Base-by-base conservation (phyloP, 192 early-diverging fungal genomes). In the Gigaspora rosea region DNA sequence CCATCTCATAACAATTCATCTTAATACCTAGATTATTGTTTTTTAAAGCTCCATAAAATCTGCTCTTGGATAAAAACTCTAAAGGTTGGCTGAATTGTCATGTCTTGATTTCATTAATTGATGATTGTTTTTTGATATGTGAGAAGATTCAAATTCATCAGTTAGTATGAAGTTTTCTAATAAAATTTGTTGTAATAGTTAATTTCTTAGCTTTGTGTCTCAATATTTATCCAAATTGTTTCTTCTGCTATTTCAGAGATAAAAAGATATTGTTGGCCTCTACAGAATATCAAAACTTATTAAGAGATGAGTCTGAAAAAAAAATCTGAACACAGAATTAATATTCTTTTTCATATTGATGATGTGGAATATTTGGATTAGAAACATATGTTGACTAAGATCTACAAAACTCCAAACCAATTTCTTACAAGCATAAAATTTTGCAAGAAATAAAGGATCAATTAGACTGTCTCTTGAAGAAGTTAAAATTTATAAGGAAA, bases 251-350 rank as follows among this genome's bases (percentile, higher is more conserved):
- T 7, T 8, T 58, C 54, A 73, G 71, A 16, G 50, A 15, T 57
- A 52, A 73, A 73, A 35, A 73, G 54, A 73, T 73, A 18, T 73
- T 52, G 10, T 46, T 73, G 22, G 71, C 54, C 36, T 73, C 71
- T 13, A 73, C n/a, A 36, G 35, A 57, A 35, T 32, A 52, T 57
- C 57, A 72, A 18, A 73, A 73, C 54, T 16, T 73, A 35, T 15
- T 35, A 73, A 57, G 71, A 58, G 71, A 73, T n/a, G 71, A 57
- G n/a, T 36, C 71, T 6, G 71, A 73, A 73, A 73, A 58, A 73
- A 57, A 27, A 57, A 73, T 73, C 15, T 52, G 49, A 51, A 32
- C 71, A 73, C 9, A 73, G 57, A 57, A 73, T 73, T 18, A 52
- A 73, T 58, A 73, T 73, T 73, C 6, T 73, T 2, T 73, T 73